Conservation (phyloP, 306 rosid species). For the Dicorynia guianensis region DNA sequence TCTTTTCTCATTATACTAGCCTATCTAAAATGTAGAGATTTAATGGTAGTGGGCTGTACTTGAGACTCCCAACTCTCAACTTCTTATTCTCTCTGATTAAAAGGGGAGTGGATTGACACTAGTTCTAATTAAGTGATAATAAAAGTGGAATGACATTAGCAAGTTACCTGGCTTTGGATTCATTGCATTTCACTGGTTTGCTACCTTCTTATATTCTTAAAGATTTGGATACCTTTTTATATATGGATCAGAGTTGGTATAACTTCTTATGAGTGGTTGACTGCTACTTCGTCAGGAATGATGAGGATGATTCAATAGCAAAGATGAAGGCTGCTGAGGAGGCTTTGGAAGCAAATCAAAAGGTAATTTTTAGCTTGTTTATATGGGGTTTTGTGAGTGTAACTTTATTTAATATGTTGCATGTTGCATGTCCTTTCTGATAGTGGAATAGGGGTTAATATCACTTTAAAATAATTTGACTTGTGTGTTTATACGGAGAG, state of each 20-base stretch:
- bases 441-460: not conserved
- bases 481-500: not conserved
- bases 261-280: slow-evolving; percentile 47
- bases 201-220: not conserved
- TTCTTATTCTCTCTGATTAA: no score
- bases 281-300: slow-evolving; percentile 69
- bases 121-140: not conserved
- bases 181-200: slow-evolving; percentile 12
- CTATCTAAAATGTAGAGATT: no score
- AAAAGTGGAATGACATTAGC: slow-evolving; percentile 16
- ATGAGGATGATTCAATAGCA: slow-evolving; percentile 73
- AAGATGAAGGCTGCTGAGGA: slow-evolving; percentile 92
- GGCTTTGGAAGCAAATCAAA: slow-evolving; percentile 79
- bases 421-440: slow-evolving; percentile 2
- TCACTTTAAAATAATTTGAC: slow-evolving; percentile 21
- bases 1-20: no score
- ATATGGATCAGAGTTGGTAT: slow-evolving; percentile 36
- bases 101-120: no score
- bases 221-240: slow-evolving; percentile 9
- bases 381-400: slow-evolving; percentile 4
- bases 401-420: slow-evolving; percentile 15
- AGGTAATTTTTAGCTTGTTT: slow-evolving; percentile 56
- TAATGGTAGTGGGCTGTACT: no score
- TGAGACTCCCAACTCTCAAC: no score
- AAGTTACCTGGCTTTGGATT: slow-evolving; percentile 8